phyloP scores from a whole-genome alignment of 1,139 yeast genomes.

The Diutina ranongensis region DNA sequence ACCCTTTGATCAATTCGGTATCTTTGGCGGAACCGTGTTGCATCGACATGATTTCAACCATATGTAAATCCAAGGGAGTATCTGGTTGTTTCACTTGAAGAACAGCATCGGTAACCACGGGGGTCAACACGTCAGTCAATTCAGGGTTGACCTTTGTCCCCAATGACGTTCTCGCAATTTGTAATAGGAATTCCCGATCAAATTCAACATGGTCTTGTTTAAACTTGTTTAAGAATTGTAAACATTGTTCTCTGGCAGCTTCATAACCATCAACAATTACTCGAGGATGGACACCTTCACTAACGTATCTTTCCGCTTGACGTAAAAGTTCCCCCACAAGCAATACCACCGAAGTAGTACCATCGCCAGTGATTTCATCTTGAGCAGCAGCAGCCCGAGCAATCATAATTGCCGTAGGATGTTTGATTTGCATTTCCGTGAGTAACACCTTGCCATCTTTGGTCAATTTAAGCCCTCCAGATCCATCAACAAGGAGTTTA shows the following conservation, averaged over 20 bases:
- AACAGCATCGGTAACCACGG: constrained; percentile 95
- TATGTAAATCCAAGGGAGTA: constrained; percentile 69
- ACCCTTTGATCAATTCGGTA: constrained; percentile 74
- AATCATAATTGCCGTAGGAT: constrained; percentile 99
- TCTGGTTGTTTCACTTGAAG: constrained; percentile 54
- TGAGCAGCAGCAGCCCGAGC: constrained; percentile 98
- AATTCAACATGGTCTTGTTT: constrained; percentile 33
- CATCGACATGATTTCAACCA: constrained; percentile 98
- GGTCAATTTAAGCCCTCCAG: constrained; percentile 89
- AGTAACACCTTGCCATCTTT: constrained; percentile 93
- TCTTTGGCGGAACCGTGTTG: constrained; percentile 83
- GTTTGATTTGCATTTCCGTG: constrained; percentile 96
- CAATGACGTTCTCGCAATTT: constrained; percentile 84
- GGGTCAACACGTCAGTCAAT: constrained; percentile 70
- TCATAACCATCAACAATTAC: constrained; percentile 94
- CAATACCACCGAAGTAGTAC: constrained; percentile 94
- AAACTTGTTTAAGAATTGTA: constrained; percentile 58
- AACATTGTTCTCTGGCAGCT: constrained; percentile 65
- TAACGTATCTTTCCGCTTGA: constrained; percentile 86
- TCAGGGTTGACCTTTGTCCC: constrained; percentile 75
- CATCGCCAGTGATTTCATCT: constrained; percentile 98
- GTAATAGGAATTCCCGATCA: constrained; percentile 80
- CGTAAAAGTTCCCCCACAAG: constrained; percentile 89
- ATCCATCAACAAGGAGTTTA: constrained; percentile 93
- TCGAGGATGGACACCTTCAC: constrained; percentile 95